These are phyloP conservation scores for Botrytis sinoallii DNA, from an alignment of 2,329 filamentous ascomycete species.

Conservation along the genomic window DNA sequence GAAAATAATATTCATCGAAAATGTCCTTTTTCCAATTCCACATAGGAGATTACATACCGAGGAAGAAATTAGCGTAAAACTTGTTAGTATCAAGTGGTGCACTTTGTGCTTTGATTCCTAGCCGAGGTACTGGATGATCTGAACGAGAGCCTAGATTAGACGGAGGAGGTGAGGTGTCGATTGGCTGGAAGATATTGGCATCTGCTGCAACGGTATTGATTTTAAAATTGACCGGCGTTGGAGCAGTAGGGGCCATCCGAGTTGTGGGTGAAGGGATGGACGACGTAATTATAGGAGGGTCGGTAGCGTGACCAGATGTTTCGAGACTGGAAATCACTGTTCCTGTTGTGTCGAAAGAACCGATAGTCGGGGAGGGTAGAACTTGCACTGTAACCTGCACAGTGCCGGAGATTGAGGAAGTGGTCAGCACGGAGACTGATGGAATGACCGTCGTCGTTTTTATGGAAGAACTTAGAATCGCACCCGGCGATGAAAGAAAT, in stretches of 20 bases:
- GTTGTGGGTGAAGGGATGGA: conserved; percentile 18
- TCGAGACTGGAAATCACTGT: conserved; percentile 4
- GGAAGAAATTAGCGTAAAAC: conserved; percentile 77
- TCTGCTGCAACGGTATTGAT: conserved; percentile 22
- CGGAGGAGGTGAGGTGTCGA: conserved; percentile 52
- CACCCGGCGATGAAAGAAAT: not conserved
- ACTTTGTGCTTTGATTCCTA: conserved; percentile 44
- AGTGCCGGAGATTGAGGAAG: not conserved
- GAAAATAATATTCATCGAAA: not conserved
- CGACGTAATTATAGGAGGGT: not conserved
- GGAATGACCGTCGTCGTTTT: not conserved
- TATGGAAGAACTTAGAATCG: not conserved
- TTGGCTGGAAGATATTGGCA: conserved; percentile 55
- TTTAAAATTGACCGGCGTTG: not conserved
- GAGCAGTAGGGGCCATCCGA: conserved; percentile 5
- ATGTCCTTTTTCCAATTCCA: not conserved
- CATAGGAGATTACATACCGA: conserved; percentile 43
- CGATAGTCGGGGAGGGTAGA: not conserved
- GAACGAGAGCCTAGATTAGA: conserved; percentile 45
- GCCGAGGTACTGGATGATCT: conserved; percentile 58
- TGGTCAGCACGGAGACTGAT: conserved; percentile 9
- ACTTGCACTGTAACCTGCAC: conserved; percentile 9
- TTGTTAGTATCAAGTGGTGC: conserved; percentile 70
- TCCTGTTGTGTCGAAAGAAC: conserved; percentile 1
- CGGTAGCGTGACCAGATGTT: conserved; percentile 1